Evolutionary conservation across 371 early-diverging fungal genomes (phyloP).

Genomic region (Fennellomyces sp.): DNA sequence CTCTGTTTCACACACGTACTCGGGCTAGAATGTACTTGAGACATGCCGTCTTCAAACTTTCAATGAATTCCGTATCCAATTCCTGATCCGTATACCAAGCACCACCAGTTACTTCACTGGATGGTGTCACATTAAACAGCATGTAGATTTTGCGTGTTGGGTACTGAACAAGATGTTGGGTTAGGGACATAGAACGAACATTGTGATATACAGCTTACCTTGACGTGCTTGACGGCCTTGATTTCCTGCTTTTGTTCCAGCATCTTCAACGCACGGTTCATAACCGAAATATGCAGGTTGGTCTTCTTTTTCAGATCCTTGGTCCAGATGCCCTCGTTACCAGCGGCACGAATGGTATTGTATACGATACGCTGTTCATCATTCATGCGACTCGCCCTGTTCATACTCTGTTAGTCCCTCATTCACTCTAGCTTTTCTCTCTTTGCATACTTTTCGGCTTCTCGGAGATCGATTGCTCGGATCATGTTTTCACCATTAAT

Average conservation of each 20-base stretch:
- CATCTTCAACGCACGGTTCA: constrained; percentile 80
- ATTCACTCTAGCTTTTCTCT: too few species aligned
- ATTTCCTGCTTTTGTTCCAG: constrained; percentile 88
- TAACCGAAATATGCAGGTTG: constrained; percentile 81
- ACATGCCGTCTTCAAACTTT: constrained; percentile 76
- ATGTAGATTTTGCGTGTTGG: constrained; percentile 95
- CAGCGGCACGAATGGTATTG: constrained; percentile 79
- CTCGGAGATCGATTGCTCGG: constrained; percentile 37
- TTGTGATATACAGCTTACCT: constrained; percentile 46
- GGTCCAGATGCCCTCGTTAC: constrained; percentile 91
- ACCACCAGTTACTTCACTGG: constrained; percentile 95
- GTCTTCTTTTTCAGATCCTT: constrained; percentile 88
- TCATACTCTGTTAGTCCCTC: not conserved
- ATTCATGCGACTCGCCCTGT: constrained; percentile 45
- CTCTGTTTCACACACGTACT: constrained; percentile 56
- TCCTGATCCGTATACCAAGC: constrained; percentile 98
- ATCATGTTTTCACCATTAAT: constrained; percentile 46
- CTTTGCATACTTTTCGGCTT: constrained; percentile 44
- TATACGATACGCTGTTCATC: constrained; percentile 71
- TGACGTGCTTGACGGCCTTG: constrained; percentile 94
- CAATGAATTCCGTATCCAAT: constrained; percentile 94
- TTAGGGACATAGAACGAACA: too few species aligned
- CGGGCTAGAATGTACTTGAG: constrained; percentile 76
- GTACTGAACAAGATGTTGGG: constrained; percentile 51
- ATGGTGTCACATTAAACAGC: constrained; percentile 87